Percentiles rank a stretch among this genome's conserved stretches.
Conservation (phyloP, 202 grass and related monocot species). For the Brachypodium distachyon region DNA sequence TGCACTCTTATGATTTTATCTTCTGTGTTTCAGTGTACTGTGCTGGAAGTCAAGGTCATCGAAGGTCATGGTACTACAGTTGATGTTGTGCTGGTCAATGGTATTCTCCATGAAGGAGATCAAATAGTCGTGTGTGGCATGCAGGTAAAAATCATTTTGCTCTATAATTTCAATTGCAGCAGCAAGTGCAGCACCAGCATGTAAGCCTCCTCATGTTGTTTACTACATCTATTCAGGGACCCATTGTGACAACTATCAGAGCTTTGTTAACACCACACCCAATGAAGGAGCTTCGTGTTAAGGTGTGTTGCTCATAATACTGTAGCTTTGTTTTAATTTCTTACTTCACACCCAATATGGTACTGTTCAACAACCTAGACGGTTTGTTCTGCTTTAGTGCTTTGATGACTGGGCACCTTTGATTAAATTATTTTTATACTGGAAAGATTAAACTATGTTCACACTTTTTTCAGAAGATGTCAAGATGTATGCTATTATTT, state of each 20-base stretch:
- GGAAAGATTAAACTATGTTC: background rate
- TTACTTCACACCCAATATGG: background rate
- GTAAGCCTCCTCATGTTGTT: conserved; percentile 1
- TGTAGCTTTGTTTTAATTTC: conserved; percentile 10
- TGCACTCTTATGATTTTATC: background rate
- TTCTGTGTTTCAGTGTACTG: conserved; percentile 73
- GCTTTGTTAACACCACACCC: conserved; percentile 81
- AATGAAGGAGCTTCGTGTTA: conserved; percentile 94
- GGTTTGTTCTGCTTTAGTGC: background rate
- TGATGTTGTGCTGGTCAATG: conserved; percentile 87
- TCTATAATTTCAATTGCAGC: background rate
- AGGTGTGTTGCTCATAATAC: conserved; percentile 41
- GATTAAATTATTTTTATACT: background rate
- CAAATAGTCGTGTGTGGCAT: conserved; percentile 96
- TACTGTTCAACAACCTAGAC: background rate
- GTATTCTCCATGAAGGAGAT: conserved; percentile 88
- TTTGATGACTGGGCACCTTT: background rate
- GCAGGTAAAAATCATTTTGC: conserved; percentile 36
- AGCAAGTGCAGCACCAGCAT: background rate
- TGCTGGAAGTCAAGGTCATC: conserved; percentile 89
- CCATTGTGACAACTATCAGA: conserved; percentile 59
- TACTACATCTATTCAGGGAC: conserved; percentile 32
- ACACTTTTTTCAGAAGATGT: background rate
- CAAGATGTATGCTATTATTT: background rate
- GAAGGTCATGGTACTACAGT: conserved; percentile 94